These are phyloP conservation scores for Penicillium tannophilum DNA, from an alignment of 495 filamentous ascomycete species.

Conservation along the genomic window DNA sequence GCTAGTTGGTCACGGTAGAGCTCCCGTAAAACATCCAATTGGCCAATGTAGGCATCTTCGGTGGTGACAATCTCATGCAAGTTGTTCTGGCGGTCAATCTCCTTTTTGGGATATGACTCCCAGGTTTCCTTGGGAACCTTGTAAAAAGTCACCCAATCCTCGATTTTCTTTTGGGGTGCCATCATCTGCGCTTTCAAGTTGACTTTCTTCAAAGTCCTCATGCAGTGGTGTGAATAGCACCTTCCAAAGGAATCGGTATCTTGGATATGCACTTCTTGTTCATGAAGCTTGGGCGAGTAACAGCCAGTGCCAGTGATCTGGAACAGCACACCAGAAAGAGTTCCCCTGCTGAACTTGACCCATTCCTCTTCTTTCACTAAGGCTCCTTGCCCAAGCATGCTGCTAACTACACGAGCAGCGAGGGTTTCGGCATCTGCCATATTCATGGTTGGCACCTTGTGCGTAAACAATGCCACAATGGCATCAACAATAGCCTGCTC, in stretches of 20 bases:
- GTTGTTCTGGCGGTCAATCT: slow-evolving; percentile 90
- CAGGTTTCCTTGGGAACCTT: slow-evolving; percentile 75
- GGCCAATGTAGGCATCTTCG: slow-evolving; percentile 87
- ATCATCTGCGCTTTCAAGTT: slow-evolving; percentile 74
- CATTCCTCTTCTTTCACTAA: slow-evolving; percentile 93
- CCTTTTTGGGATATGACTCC: slow-evolving; percentile 73
- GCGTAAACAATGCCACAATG: slow-evolving; percentile 86
- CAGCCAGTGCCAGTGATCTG: slow-evolving; percentile 93
- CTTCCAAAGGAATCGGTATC: slow-evolving; percentile 64
- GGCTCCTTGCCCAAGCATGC: slow-evolving; percentile 78
- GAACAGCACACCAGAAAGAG: slow-evolving; percentile 83
- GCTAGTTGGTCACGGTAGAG: slow-evolving; percentile 85
- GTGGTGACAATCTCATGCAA: slow-evolving; percentile 95
- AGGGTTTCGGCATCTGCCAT: slow-evolving; percentile 93
- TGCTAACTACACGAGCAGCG: slow-evolving; percentile 72
- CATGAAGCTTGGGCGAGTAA: slow-evolving; percentile 82
- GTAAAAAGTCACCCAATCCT: slow-evolving; percentile 94
- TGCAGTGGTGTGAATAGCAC: slow-evolving; percentile 95
- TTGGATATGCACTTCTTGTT: slow-evolving; percentile 74
- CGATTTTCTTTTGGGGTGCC: slow-evolving; percentile 64
- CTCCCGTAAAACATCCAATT: slow-evolving; percentile 78
- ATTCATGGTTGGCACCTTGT: slow-evolving; percentile 99
- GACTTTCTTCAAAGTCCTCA: slow-evolving; percentile 90
- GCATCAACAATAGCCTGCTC: slow-evolving; percentile 81
- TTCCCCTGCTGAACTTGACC: slow-evolving; percentile 83